Percentiles rank a stretch among this genome's conserved stretches.
These are phyloP conservation scores for Clarireedia hainanense DNA, from an alignment of 2,329 filamentous ascomycete genomes.

Conservation along the genomic window DNA sequence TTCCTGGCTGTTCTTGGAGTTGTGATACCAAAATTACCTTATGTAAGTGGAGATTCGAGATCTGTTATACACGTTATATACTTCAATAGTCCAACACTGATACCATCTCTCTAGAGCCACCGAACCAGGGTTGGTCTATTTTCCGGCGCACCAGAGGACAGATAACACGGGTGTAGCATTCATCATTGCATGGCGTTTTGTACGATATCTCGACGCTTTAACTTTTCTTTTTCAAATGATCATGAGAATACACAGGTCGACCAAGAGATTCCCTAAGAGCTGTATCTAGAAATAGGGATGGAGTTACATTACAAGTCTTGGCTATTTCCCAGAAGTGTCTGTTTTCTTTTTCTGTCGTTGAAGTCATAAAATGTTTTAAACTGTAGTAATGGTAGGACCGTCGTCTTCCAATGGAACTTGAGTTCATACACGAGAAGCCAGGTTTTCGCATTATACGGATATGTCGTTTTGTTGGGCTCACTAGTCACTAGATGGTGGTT, in stretches of 20 bases:
- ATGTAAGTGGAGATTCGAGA: conserved; percentile 49
- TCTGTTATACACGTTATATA: background rate
- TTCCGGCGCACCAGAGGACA: conserved; percentile 59
- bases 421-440: too few relatives aligned
- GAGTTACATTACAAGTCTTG: conserved; percentile 18
- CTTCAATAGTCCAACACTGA: conserved; percentile 1
- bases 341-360: background rate
- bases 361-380: too few relatives aligned
- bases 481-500: too few relatives aligned
- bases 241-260: conserved; percentile 20
- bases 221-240: conserved; percentile 17
- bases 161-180: conserved; percentile 20
- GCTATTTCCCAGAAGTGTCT: conserved; percentile 14
- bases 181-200: conserved; percentile 23
- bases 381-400: too few relatives aligned
- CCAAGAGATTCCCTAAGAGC: conserved; percentile 17
- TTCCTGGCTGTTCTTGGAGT: conserved; percentile 86
- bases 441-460: too few relatives aligned
- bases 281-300: conserved; percentile 25
- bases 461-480: too few relatives aligned
- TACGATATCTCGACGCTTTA: conserved; percentile 25
- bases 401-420: too few relatives aligned
- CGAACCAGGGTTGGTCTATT: conserved; percentile 71
- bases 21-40: conserved; percentile 92
- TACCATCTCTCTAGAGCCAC: conserved; percentile 51